Conservation (phyloP, 192 early-diverging fungal genomes). For the Rhizoclosmatium globosum region DNA sequence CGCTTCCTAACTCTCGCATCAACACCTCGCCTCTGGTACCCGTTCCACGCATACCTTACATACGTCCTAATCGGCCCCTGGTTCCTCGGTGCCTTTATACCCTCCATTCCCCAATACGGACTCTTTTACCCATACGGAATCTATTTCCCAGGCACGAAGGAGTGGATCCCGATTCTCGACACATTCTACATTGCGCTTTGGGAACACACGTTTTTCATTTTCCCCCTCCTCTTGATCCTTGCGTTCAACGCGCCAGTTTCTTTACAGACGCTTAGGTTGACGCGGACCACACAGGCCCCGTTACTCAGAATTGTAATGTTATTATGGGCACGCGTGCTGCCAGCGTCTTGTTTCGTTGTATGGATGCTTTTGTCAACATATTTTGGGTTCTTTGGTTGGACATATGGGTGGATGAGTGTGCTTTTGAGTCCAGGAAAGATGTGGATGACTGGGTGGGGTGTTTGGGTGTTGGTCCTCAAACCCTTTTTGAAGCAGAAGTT, state of each 20-base stretch:
- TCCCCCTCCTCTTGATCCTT: slow-evolving; percentile 31
- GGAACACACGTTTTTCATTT: slow-evolving; percentile 39
- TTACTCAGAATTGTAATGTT: not conserved
- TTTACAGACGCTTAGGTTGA: not conserved
- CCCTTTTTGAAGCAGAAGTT: too few species aligned
- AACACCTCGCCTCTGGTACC: slow-evolving; percentile 62
- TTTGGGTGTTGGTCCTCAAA: slow-evolving; percentile 10
- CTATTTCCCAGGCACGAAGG: slow-evolving; percentile 25
- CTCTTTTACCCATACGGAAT: slow-evolving; percentile 42
- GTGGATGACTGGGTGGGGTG: slow-evolving; percentile 25
- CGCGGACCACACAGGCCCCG: not conserved
- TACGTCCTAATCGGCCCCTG: slow-evolving; percentile 66
- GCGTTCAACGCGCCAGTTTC: not conserved
- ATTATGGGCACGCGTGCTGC: not conserved
- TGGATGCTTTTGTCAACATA: slow-evolving; percentile 12
- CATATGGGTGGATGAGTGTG: slow-evolving; percentile 7
- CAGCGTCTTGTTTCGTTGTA: not conserved
- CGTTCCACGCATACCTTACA: slow-evolving; percentile 50
- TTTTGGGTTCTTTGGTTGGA: slow-evolving; percentile 24
- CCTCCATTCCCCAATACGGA: slow-evolving; percentile 44
- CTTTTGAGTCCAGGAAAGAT: slow-evolving; percentile 31
- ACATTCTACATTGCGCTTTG: slow-evolving; percentile 43
- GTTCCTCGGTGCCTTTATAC: slow-evolving; percentile 77
- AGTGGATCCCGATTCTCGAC: slow-evolving; percentile 40
- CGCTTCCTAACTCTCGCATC: slow-evolving; percentile 55